Percentiles rank a stretch among this genome's conserved stretches.
Conservation (phyloP, 2,329 filamentous ascomycete species). For the Fusarium neocosmosporiellum region DNA sequence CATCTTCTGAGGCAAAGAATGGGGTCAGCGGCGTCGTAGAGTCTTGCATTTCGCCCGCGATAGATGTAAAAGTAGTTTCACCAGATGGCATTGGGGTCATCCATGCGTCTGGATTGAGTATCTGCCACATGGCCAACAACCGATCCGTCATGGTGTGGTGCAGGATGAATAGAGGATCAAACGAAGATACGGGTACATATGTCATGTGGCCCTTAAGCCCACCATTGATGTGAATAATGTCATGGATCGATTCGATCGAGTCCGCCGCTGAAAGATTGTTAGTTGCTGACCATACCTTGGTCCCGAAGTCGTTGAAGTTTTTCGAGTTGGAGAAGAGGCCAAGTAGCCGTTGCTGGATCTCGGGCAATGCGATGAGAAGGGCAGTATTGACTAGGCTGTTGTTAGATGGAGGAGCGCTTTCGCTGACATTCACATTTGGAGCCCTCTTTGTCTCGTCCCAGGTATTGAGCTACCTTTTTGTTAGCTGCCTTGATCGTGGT, state of each 20-base stretch:
- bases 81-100: conserved; percentile 66
- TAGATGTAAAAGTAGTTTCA: conserved; percentile 71
- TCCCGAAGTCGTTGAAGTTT: conserved; percentile 76
- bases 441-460: conserved; percentile 72
- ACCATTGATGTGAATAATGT: conserved; percentile 69
- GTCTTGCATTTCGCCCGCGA: conserved; percentile 64
- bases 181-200: conserved; percentile 77
- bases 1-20: conserved; percentile 68
- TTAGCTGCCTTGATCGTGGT: conserved; percentile 1
- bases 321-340: conserved; percentile 75
- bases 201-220: conserved; percentile 75
- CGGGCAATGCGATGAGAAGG: conserved; percentile 57
- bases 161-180: conserved; percentile 83
- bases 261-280: conserved; percentile 64
- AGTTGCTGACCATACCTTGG: conserved; percentile 69
- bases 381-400: conserved; percentile 66
- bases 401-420: conserved; percentile 59
- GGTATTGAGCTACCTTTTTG: conserved; percentile 60
- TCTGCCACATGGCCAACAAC: conserved; percentile 81
- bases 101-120: conserved; percentile 75
- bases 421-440: conserved; percentile 52
- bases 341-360: conserved; percentile 72
- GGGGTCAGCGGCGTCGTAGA: conserved; percentile 71
- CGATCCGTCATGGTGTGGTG: conserved; percentile 83
- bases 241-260: conserved; percentile 74